phyloP scores from a whole-genome alignment of 805 yeast species.

The Candida ulmi region DNA sequence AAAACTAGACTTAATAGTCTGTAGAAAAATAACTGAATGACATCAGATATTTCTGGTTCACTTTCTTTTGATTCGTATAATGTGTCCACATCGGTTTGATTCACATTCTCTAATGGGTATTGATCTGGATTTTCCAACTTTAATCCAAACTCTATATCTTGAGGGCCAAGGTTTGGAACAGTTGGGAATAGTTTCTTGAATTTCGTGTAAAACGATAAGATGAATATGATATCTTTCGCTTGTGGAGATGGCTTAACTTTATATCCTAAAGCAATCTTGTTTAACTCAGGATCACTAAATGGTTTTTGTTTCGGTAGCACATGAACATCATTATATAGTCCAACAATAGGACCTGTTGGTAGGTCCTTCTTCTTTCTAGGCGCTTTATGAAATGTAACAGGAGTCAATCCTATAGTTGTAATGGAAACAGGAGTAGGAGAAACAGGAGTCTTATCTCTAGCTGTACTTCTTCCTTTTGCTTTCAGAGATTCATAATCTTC shows the following conservation, averaged over 20 bases:
- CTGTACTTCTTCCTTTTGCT: constrained; percentile 19
- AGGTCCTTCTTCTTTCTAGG: constrained; percentile 14
- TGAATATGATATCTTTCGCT: constrained; percentile 17
- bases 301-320: constrained; percentile 7
- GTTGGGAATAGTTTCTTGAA: constrained; percentile 14
- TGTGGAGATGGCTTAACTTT: constrained; percentile 19
- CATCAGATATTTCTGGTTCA: constrained; percentile 9
- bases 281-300: constrained; percentile 2
- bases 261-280: constrained; percentile 20
- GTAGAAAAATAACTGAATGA: constrained; percentile 12
- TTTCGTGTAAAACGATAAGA: constrained; percentile 18
- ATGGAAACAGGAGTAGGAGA: neutral
- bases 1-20: constrained; percentile 11
- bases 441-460: constrained; percentile 4
- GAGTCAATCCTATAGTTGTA: neutral
- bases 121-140: constrained; percentile 6
- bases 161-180: constrained; percentile 19
- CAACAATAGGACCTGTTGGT: constrained; percentile 19
- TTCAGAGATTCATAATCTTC: constrained; percentile 16
- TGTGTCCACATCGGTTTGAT: constrained; percentile 2
- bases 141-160: constrained; percentile 22
- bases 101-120: constrained; percentile 12
- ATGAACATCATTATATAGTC: constrained; percentile 11
- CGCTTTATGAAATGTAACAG: neutral
- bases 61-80: constrained; percentile 1